Evolutionary conservation across 1,284 basidiomycete species (phyloP), one percentile per base, ranked within the genome.

Genomic region (Marasmius oreades): DNA sequence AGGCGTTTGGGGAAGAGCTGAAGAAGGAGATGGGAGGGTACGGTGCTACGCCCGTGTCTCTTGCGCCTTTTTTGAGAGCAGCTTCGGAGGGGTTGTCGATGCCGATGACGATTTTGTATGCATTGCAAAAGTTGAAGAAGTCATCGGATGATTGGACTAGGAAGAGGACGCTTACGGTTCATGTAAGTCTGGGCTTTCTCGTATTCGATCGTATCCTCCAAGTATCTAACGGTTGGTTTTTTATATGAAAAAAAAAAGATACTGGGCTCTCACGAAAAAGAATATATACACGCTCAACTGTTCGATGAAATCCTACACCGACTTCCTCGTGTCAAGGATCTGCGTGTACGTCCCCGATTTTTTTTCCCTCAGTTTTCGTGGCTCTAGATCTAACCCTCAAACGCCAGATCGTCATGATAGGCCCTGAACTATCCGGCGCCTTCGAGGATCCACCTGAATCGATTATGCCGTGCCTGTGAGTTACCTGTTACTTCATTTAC

Each of bases 281-380:
- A 73, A 48, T n/a, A 70, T 6, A 33, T 48, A 14, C 54, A 63
- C 36, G 62, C 64, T 6, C 50, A 64, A 8, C 59, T 69, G 0
- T 73, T 75, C 52, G 73, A 75, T 57, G 72, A 73, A 54, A 70
- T 73, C 14, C 43, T 74, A 1, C 72, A 74, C 55, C 67, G 70
- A n/a, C 62, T 71, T 24, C 72, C 72, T 0, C 52, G 62, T 24
- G 64, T 74, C 1, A 67, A 73, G 34, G 67, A 47, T 0, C 58
- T 75, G 20, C 66, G 67, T 59, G 73, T 72, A 51, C 14, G 58
- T 23, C 34, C 11, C 10, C 10, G 37, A 37, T 22, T 4, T 31
- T 58, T 18, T 45, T 33, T 16, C 26, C 37, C 5, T 18, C 48
- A 6, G 11, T 14, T 24, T 14, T 12, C 5, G n/a, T 33, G 2